Percentiles rank a stretch among this genome's conserved stretches.
Conservation (phyloP, 371 early-diverging fungal genomes). For the Mucor piriformis region DNA sequence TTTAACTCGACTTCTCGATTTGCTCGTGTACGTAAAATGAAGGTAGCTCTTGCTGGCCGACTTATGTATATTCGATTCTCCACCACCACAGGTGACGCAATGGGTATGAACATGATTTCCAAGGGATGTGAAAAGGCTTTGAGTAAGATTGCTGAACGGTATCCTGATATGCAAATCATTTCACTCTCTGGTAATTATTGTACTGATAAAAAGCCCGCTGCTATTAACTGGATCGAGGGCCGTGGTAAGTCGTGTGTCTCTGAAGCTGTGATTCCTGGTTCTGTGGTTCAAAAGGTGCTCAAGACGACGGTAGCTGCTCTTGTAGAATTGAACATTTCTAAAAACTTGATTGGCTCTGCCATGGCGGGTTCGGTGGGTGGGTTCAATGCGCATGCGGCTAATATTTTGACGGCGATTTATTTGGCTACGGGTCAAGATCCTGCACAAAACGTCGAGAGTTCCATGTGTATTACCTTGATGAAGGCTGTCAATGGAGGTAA, state of each 20-base stretch:
- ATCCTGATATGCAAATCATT: conserved; percentile 78
- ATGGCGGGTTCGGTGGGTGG: conserved; percentile 95
- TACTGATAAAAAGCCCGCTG: conserved; percentile 97
- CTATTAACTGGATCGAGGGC: conserved; percentile 97
- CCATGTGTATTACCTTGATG: conserved; percentile 95
- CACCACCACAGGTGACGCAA: conserved; percentile 95
- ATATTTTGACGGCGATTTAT: conserved; percentile 91
- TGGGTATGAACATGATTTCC: conserved; percentile 99
- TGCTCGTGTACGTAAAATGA: conserved; percentile 80
- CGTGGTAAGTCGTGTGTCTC: conserved; percentile 94
- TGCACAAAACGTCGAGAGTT: conserved; percentile 94
- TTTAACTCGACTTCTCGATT: conserved; percentile 92
- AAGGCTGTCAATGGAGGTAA: conserved; percentile 79
- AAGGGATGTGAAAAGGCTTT: conserved; percentile 89
- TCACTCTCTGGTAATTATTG: conserved; percentile 93
- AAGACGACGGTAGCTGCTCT: conserved; percentile 84
- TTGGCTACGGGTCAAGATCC: conserved; percentile 97
- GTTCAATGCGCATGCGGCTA: conserved; percentile 96
- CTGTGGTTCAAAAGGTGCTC: conserved; percentile 78
- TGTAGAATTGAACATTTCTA: conserved; percentile 80
- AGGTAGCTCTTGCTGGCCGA: conserved; percentile 85
- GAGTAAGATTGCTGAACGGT: conserved; percentile 60
- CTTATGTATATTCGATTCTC: conserved; percentile 84
- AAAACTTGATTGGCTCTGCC: conserved; percentile 94
- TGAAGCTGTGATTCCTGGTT: conserved; percentile 83